Evolutionary conservation across 2,329 filamentous ascomycete genomes (phyloP), one percentile per base, ranked within the genome.

Genomic region (Exophiala bonariae): DNA sequence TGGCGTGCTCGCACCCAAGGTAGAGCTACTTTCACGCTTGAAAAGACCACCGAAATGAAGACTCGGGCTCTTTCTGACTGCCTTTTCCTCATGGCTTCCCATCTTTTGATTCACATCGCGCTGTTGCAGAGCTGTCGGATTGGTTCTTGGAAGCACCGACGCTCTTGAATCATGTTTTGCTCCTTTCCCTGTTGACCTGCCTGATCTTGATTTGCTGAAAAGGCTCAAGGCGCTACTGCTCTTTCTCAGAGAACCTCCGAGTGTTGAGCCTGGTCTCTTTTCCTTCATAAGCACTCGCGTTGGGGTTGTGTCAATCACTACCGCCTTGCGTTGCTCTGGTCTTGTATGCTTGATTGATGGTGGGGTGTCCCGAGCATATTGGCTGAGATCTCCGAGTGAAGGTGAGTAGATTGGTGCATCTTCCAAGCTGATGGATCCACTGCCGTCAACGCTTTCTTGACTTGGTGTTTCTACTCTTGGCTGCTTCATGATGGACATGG

Each of bases 401-500:
- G 55, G 54, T 26, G 55, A 59, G 34, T 59, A 59, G 30, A 59
- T 57, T 11, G 55, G 50, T 19, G 55, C 56, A 41, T 52, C 48
- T 13, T 57, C 48, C 9, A 57, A 49, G 22, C 44, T 49, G 9
- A 31, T 30, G 6, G 43, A 36, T 9, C 51, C 49, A 37, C 48
- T 46, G n/a, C 48, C 49, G 10, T 55, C 52, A 11, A 52, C 50
- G 32, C 20, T 42, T 16, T 47, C 20, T 16, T 17, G 26, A 18
- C 19, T 40, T 14, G 47, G 44, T 9, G 32, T 39, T 6, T 34
- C 6, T 19, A 26, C n/a, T 20, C 35, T 40, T 19, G 43, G 39
- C n/a, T 6, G 41, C 17, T 26, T 37, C 13, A 45, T 37, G 8
- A 11, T 13, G 19, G 3, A 14, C 14, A 26, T 10, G 31, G 26